These are phyloP conservation scores for Elaphomyces granulatus DNA, from an alignment of 495 filamentous ascomycete species.

Conservation along the genomic window DNA sequence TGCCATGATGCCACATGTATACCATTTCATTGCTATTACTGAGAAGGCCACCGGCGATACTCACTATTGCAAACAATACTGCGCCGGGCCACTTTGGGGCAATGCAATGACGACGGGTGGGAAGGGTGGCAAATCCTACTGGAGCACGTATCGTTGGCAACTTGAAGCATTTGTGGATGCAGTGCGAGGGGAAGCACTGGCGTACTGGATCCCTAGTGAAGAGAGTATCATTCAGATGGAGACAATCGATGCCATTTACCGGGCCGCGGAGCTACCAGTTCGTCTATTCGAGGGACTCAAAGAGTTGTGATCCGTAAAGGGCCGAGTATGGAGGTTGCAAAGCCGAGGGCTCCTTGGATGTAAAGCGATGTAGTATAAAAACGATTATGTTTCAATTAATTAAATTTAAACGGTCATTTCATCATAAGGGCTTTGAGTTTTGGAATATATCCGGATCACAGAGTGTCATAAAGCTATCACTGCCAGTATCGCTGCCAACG, in stretches of 20 bases:
- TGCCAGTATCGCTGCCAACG: slow-evolving; percentile 5
- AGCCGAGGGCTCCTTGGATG: no score
- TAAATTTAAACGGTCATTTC: neutral
- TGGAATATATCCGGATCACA: neutral
- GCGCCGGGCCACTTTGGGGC: slow-evolving; percentile 3
- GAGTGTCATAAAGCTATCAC: neutral
- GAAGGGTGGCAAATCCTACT: slow-evolving; percentile 24
- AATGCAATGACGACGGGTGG: slow-evolving; percentile 5
- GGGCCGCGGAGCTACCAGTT: slow-evolving; percentile 21
- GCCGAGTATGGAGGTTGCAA: no score
- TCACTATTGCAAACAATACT: slow-evolving; percentile 10
- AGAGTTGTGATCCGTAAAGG: no score
- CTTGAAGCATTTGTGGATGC: slow-evolving; percentile 42
- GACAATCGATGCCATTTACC: slow-evolving; percentile 39
- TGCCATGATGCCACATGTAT: slow-evolving; percentile 24
- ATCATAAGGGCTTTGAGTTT: neutral
- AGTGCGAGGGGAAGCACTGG: slow-evolving; percentile 23
- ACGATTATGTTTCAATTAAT: neutral
- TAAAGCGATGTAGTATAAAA: no score
- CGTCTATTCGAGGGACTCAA: neutral
- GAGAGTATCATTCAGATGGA: slow-evolving; percentile 36
- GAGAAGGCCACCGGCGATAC: slow-evolving; percentile 17
- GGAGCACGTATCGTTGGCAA: slow-evolving; percentile 38
- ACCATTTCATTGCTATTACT: slow-evolving; percentile 23
- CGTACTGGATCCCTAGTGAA: slow-evolving; percentile 31